Evolutionary conservation across 495 filamentous ascomycete species (phyloP), one percentile per base, ranked within the genome.

Genomic region (Daldinia childiae): DNA sequence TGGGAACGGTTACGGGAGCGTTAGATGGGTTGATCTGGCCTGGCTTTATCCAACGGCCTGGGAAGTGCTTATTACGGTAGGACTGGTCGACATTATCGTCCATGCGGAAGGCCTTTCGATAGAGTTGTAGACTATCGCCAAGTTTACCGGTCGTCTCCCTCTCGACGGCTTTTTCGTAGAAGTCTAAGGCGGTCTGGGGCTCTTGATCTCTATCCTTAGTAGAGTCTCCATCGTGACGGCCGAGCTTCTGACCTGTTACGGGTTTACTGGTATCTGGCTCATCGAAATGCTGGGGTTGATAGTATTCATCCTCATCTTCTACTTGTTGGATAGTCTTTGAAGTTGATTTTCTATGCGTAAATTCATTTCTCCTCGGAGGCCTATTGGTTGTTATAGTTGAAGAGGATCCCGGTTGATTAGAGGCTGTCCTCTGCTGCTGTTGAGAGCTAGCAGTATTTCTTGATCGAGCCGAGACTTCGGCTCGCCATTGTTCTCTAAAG

Each of bases 111-210:
- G 95, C 95, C 76, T 92, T 93, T 60, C 95, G 87, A 76, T 99
- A 98, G 67, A 95, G 88, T 66, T 85, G 88, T 51, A 99, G 74
- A 79, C 95, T 98, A 69, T 98, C 95, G 4, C 95, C 95, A 19
- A 98, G 81, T 62, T 86, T 95, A 0, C 95, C 95, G 64, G 90
- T 89, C 0, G 84, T 85, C 80, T 98, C 96, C 74, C 87, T 92
- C 81, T 97, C 93, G 7, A 97, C 93, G 0, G 95, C 96, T 77
- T 87, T 86, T 77, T 98, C 95, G 74, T 96, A 98, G 78, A 97
- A 92, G 74, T 98, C 95, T 41, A 98, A 79, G 3, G 95, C 95
- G 7, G 94, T 92, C 24, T 81, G 81, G 12, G 91, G 93, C 71
- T 93, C 90, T 32, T 79, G 69, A 9, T 62, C 57, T 21, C 41